phyloP scores from a whole-genome alignment of 2,329 filamentous ascomycete species.

The Fusarium staphyleae region DNA sequence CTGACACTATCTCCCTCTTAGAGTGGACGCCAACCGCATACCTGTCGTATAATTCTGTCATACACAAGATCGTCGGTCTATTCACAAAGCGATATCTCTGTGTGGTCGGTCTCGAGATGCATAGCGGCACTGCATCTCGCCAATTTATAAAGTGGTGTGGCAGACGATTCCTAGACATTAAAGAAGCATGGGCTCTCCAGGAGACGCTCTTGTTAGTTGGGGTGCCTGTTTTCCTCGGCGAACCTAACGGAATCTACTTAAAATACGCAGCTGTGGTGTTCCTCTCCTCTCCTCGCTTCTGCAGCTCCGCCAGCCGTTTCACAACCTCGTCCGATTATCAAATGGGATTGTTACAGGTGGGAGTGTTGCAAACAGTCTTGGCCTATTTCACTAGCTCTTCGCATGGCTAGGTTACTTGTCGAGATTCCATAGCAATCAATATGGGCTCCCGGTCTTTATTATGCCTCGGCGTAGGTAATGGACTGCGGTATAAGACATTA shows the following conservation, averaged over 20 bases:
- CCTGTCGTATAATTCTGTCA: slow-evolving; percentile 23
- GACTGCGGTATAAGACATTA: slow-evolving; percentile 15
- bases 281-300: slow-evolving; percentile 46
- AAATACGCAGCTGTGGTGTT: slow-evolving; percentile 48
- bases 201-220: slow-evolving; percentile 27
- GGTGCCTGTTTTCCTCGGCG: slow-evolving; percentile 14
- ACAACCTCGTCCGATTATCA: slow-evolving; percentile 45
- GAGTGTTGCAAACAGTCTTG: slow-evolving; percentile 14
- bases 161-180: slow-evolving; percentile 33
- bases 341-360: slow-evolving; percentile 8
- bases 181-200: slow-evolving; percentile 27
- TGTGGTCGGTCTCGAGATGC: slow-evolving; percentile 30
- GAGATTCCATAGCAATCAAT: slow-evolving; percentile 17
- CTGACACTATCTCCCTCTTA: slow-evolving; percentile 29
- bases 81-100: slow-evolving; percentile 32
- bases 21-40: slow-evolving; percentile 20
- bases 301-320: slow-evolving; percentile 51
- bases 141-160: slow-evolving; percentile 32
- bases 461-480: slow-evolving; percentile 18
- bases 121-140: slow-evolving; percentile 28
- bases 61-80: slow-evolving; percentile 29
- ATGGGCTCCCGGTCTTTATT: slow-evolving; percentile 15
- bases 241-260: slow-evolving; percentile 32
- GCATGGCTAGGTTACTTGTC: slow-evolving; percentile 13
- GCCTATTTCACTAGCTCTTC: slow-evolving; percentile 26